A percentile compares a stretch with the other conserved stretches of the same genome.
phyloP scores from a whole-genome alignment of 1,284 basidiomycete species.

The Fomitopsis betulina region DNA sequence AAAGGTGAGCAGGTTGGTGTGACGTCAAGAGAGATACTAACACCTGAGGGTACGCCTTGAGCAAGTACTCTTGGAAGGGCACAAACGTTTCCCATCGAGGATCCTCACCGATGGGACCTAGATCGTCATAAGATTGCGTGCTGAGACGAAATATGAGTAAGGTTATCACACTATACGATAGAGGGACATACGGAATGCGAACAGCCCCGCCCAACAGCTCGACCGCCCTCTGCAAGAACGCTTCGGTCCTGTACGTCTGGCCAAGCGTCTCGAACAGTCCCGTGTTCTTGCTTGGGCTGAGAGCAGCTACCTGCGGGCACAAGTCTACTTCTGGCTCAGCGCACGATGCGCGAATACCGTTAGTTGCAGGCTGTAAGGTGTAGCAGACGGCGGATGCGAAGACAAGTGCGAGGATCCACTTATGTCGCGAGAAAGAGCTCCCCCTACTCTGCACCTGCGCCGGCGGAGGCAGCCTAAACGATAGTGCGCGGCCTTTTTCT shows the following conservation, averaged over 20 bases:
- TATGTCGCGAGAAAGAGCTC: not conserved
- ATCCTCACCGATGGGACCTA: constrained; percentile 39
- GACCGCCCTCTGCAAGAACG: constrained; percentile 43
- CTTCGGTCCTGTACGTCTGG: constrained; percentile 35
- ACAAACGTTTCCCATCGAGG: constrained; percentile 40
- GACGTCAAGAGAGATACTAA: constrained; percentile 22
- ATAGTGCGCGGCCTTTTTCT: constrained; percentile 11
- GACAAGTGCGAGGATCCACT: not conserved
- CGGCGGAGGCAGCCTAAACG: constrained; percentile 6
- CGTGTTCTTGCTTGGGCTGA: constrained; percentile 39
- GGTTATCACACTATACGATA: not conserved
- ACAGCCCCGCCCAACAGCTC: constrained; percentile 52
- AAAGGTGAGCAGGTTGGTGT: not conserved
- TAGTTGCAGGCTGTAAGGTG: not conserved
- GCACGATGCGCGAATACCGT: not conserved
- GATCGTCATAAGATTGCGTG: constrained; percentile 37
- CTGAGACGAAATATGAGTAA: constrained; percentile 11
- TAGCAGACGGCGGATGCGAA: not conserved
- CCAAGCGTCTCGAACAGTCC: constrained; percentile 39
- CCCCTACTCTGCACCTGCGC: not conserved
- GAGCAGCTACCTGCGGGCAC: constrained; percentile 43
- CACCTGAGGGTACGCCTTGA: constrained; percentile 36
- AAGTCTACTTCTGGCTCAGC: constrained; percentile 5
- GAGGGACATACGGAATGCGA: constrained; percentile 31
- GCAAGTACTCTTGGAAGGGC: constrained; percentile 39